A percentile compares a stretch with the other conserved stretches of the same genome.
Conservation (phyloP, 2,329 filamentous ascomycete genomes). For the Emydomyces testavorans region DNA sequence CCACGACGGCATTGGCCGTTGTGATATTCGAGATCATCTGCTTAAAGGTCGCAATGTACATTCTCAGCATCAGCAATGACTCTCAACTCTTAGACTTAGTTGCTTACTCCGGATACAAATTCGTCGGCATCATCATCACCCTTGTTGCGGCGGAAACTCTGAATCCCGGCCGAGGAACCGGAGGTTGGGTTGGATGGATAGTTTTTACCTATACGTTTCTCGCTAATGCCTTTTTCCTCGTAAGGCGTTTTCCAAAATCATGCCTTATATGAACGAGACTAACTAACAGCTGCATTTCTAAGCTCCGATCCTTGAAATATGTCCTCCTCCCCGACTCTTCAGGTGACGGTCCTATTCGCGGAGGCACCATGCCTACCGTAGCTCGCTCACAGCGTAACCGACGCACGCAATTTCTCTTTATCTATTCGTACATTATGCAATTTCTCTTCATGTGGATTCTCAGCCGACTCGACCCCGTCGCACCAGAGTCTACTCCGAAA, state of each 20-base stretch:
- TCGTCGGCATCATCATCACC: constrained; percentile 89
- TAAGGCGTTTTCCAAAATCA: constrained; percentile 38
- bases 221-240: constrained; percentile 90
- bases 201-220: constrained; percentile 86
- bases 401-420: constrained; percentile 81
- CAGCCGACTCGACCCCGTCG: constrained; percentile 41
- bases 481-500: constrained; percentile 18
- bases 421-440: constrained; percentile 91
- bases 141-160: constrained; percentile 66
- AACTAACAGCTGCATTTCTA: constrained; percentile 10
- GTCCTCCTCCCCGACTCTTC: constrained; percentile 80
- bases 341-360: constrained; percentile 50
- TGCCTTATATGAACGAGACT: neutral
- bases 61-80: constrained; percentile 85
- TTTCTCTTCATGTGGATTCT: constrained; percentile 87
- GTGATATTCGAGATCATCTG: constrained; percentile 81
- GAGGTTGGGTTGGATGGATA: constrained; percentile 77
- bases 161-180: constrained; percentile 67
- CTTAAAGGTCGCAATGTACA: constrained; percentile 83
- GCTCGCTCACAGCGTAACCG: constrained; percentile 76
- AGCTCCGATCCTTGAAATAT: constrained; percentile 93
- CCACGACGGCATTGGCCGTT: constrained; percentile 69
- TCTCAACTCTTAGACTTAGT: constrained; percentile 87
- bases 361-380: constrained; percentile 54
- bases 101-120: constrained; percentile 97